These are phyloP conservation scores for Cyclostephanos tholiformis DNA, from an alignment of 108 stramenopile species.

Conservation along the genomic window DNA sequence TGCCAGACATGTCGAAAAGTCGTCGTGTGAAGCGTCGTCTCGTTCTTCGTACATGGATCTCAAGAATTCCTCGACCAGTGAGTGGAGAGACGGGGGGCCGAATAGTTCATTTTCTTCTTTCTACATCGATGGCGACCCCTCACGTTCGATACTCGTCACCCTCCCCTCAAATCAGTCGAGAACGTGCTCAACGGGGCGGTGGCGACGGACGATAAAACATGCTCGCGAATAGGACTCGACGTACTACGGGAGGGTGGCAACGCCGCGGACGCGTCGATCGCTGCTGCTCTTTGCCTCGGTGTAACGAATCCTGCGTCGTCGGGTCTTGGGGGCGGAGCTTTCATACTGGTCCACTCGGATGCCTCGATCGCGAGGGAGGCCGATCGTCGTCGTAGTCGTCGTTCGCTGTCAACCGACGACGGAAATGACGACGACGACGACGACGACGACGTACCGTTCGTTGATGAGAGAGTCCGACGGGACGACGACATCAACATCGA, in stretches of 20 bases:
- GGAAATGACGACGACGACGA: not conserved
- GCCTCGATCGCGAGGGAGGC: not conserved
- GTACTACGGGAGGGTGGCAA: slow-evolving; percentile 66
- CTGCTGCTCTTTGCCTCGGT: slow-evolving; percentile 76
- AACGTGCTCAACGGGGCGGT: slow-evolving; percentile 58
- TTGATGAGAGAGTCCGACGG: slow-evolving; percentile 44
- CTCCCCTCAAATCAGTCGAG: too few species aligned
- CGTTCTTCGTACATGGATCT: slow-evolving; percentile 19
- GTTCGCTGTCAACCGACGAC: not conserved
- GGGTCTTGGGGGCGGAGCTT: slow-evolving; percentile 84
- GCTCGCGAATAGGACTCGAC: slow-evolving; percentile 55
- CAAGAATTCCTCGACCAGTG: slow-evolving; percentile 13
- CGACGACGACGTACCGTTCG: slow-evolving; percentile 43
- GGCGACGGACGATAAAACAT: slow-evolving; percentile 65
- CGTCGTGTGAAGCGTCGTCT: too few species aligned
- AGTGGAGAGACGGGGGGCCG: not conserved
- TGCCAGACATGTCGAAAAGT: too few species aligned
- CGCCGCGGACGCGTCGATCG: slow-evolving; percentile 84
- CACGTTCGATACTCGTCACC: too few species aligned
- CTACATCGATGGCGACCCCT: too few species aligned
- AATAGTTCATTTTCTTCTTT: not conserved
- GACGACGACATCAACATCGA: not conserved
- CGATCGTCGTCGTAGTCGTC: not conserved
- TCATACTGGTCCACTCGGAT: slow-evolving; percentile 70
- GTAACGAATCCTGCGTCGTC: slow-evolving; percentile 78